phyloP scores from a whole-genome alignment of 345 rosid genomes.

The Eucalyptus fibrosa region DNA sequence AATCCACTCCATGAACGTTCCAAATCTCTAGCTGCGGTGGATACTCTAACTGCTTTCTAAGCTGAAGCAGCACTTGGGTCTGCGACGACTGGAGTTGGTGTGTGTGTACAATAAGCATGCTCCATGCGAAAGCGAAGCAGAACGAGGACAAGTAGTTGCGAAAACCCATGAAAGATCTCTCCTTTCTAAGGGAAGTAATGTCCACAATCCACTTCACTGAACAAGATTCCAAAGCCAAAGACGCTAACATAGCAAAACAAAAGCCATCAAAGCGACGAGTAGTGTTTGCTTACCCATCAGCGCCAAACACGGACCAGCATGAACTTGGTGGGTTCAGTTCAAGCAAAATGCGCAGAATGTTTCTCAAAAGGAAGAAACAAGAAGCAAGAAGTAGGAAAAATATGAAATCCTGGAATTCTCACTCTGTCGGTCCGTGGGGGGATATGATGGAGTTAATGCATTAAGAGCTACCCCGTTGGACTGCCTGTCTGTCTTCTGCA shows the following conservation, averaged over 20 bases:
- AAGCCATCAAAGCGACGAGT: neutral
- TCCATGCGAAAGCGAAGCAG: neutral
- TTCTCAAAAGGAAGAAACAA: neutral
- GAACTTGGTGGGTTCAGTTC: neutral
- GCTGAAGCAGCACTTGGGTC: constrained; percentile 53
- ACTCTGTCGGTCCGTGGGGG: neutral
- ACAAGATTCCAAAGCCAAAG: neutral
- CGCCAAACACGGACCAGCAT: neutral
- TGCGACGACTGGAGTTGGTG: constrained; percentile 51
- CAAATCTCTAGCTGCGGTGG: constrained; percentile 54
- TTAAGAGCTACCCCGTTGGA: neutral
- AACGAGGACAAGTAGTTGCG: neutral
- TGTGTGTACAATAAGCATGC: neutral
- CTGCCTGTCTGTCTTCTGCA: neutral
- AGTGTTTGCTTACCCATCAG: neutral
- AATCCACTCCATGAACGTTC: constrained; percentile 50
- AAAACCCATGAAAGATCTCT: neutral
- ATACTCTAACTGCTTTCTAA: constrained; percentile 77
- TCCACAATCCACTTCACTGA: neutral
- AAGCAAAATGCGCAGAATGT: neutral
- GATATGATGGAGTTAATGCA: neutral
- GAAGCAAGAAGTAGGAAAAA: neutral
- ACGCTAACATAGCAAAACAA: neutral
- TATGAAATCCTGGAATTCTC: neutral
- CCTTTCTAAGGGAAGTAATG: neutral